Percentiles rank a stretch among this genome's conserved stretches.
Evolutionary conservation across 495 filamentous ascomycete genomes (phyloP).

Genomic region (Halenospora varia): DNA sequence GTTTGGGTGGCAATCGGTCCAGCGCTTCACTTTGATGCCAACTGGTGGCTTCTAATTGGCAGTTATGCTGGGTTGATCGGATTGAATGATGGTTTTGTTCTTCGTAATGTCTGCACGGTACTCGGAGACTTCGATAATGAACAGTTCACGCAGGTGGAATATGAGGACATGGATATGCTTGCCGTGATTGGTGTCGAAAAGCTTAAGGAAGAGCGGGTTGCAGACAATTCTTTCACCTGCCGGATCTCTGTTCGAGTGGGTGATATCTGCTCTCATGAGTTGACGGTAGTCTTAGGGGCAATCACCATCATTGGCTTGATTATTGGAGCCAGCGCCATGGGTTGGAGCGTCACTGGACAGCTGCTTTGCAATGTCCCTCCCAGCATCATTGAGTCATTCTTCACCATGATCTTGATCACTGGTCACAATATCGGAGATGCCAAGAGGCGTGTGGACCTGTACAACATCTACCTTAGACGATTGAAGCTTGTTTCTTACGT

Average conservation of each 20-base stretch:
- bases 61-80: constrained; percentile 38
- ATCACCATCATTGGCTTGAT: constrained; percentile 30
- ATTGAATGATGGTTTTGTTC: constrained; percentile 36
- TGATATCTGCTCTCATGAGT: constrained; percentile 29
- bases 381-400: constrained; percentile 38
- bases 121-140: constrained; percentile 19
- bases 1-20: constrained; percentile 32
- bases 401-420: constrained; percentile 37
- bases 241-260: constrained; percentile 27
- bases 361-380: constrained; percentile 38
- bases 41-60: constrained; percentile 40
- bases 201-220: constrained; percentile 13
- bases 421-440: constrained; percentile 34
- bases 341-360: constrained; percentile 37
- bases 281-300: constrained; percentile 28
- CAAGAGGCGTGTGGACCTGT: constrained; percentile 20
- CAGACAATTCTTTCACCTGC: constrained; percentile 22
- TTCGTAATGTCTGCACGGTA: constrained; percentile 36
- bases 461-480: constrained; percentile 13
- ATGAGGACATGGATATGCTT: constrained; percentile 19
- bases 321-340: constrained; percentile 31
- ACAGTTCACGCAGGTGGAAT: constrained; percentile 17
- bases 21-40: constrained; percentile 28
- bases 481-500: constrained; percentile 14
- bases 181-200: constrained; percentile 12